Evolutionary conservation across 2,329 filamentous ascomycete genomes (phyloP).

Genomic region (Gaeumannomyces sp.): DNA sequence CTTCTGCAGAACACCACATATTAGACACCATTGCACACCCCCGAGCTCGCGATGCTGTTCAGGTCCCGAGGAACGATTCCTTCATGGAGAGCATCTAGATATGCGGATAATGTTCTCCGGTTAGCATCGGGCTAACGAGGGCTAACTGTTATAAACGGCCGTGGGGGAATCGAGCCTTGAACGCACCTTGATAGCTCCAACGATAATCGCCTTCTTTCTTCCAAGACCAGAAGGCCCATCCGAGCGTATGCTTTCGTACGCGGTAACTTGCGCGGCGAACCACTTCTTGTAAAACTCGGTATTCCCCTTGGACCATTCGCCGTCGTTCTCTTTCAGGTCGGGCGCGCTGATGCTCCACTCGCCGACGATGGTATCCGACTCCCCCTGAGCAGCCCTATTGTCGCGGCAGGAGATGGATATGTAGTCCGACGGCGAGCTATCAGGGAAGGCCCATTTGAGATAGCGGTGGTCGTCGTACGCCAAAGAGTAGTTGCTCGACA

Average conservation of each 20-base stretch:
- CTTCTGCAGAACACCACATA: background rate
- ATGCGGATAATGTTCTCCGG: background rate
- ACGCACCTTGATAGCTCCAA: constrained; percentile 23
- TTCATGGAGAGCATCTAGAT: constrained; percentile 13
- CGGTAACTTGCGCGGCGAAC: constrained; percentile 29
- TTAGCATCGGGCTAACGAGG: background rate
- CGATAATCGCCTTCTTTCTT: constrained; percentile 36
- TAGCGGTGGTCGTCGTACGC: constrained; percentile 56
- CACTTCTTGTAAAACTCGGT: constrained; percentile 47
- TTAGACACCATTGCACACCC: background rate
- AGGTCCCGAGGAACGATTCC: constrained; percentile 13
- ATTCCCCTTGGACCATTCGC: constrained; percentile 37
- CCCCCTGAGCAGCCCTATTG: constrained; percentile 32
- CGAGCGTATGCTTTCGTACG: constrained; percentile 38
- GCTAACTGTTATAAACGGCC: background rate
- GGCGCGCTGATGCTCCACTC: constrained; percentile 53
- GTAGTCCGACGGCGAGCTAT: constrained; percentile 39
- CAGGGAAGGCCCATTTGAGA: constrained; percentile 41
- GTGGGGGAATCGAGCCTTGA: background rate
- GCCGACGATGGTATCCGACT: constrained; percentile 44
- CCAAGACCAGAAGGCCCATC: constrained; percentile 51
- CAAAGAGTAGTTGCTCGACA: constrained; percentile 36
- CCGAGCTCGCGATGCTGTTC: constrained; percentile 4
- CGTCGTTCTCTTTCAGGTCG: constrained; percentile 37
- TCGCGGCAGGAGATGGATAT: constrained; percentile 43